phyloP scores from a whole-genome alignment of 1,284 basidiomycete species.

The Moniliophthora roreri region DNA sequence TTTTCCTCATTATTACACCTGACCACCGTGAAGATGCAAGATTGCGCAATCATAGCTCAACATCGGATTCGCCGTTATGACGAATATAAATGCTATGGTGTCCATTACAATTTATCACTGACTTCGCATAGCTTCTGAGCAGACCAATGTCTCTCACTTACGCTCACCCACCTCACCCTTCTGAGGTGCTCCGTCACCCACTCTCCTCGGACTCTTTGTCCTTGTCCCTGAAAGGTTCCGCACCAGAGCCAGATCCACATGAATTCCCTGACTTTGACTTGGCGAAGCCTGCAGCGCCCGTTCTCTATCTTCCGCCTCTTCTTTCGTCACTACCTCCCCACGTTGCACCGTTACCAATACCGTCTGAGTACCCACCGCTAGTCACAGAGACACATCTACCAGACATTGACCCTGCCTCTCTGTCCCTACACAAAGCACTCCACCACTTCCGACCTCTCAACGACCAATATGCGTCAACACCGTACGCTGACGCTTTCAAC shows the following conservation, averaged over 20 bases:
- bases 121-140: background rate
- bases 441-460: conserved; percentile 72
- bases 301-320: conserved; percentile 80
- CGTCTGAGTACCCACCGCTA: conserved; percentile 39
- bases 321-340: conserved; percentile 67
- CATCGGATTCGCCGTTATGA: too few relatives aligned
- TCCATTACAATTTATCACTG: background rate
- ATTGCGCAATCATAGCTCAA: conserved; percentile 8
- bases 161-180: conserved; percentile 29
- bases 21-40: conserved; percentile 5
- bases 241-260: conserved; percentile 47
- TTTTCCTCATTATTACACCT: background rate
- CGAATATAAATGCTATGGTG: too few relatives aligned
- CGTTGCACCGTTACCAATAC: conserved; percentile 26
- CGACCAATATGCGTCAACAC: conserved; percentile 57
- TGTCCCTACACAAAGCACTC: conserved; percentile 84
- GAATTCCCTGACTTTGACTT: conserved; percentile 53
- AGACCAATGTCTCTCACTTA: conserved; percentile 33
- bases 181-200: conserved; percentile 15
- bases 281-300: conserved; percentile 35
- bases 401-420: conserved; percentile 77
- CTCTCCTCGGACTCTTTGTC: background rate
- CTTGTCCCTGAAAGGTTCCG: conserved; percentile 2
- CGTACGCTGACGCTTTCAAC: conserved; percentile 82
- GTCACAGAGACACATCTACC: conserved; percentile 77